These are phyloP conservation scores for Rosa multiflora DNA, from an alignment of 306 rosid species.

Conservation along the genomic window DNA sequence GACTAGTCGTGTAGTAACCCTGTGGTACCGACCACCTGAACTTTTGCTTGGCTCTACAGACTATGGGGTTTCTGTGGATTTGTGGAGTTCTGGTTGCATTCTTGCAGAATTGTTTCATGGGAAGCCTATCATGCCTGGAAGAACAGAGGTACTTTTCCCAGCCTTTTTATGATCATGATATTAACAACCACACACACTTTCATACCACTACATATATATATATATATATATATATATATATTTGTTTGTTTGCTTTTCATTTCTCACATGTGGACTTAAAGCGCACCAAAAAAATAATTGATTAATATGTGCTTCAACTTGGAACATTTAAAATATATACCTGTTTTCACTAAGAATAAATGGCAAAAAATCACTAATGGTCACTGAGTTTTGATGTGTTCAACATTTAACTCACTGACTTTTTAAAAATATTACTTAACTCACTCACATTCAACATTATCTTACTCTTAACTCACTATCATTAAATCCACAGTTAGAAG, in stretches of 20 bases:
- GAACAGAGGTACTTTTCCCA: conserved; percentile 73
- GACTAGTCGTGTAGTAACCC: conserved; percentile 87
- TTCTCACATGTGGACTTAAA: not conserved
- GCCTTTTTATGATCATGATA: conserved; percentile 7
- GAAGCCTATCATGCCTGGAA: conserved; percentile 84
- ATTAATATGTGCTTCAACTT: not conserved
- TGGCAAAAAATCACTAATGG: no score
- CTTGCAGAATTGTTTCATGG: conserved; percentile 81
- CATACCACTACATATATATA: no score
- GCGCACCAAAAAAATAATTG: not conserved
- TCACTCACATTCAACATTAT: no score
- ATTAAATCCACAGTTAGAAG: no score
- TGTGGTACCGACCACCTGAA: conserved; percentile 95
- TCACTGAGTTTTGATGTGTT: no score
- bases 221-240: not conserved
- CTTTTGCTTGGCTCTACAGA: conserved; percentile 78
- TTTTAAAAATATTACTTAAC: no score
- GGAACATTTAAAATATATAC: not conserved
- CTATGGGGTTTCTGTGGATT: conserved; percentile 71
- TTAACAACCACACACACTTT: not conserved
- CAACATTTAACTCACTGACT: no score
- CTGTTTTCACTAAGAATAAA: not conserved
- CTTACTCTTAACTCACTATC: no score
- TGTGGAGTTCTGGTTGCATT: conserved; percentile 94
- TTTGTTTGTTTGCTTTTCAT: not conserved